A percentile compares a stretch with the other conserved stretches of the same genome.
Conservation (phyloP, 495 filamentous ascomycete genomes). For the Cercophora newfieldiana region DNA sequence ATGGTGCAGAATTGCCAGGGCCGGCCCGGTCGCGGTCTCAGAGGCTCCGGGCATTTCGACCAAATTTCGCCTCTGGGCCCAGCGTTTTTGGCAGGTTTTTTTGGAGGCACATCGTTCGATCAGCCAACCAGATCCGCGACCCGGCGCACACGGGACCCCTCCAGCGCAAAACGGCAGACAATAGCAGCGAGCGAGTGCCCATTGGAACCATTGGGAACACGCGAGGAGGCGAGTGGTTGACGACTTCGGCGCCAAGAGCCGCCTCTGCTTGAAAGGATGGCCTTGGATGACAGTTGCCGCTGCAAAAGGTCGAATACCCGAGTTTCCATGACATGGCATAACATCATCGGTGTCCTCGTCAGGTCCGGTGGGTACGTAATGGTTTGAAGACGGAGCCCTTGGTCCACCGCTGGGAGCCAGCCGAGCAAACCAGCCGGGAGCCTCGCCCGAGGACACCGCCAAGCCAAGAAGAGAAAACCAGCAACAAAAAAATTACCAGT, state of each 20-base stretch:
- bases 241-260: slow-evolving; percentile 23
- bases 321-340: slow-evolving; percentile 40
- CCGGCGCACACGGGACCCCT: not conserved
- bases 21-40: not conserved
- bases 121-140: not conserved
- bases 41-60: not conserved
- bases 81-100: too few relatives aligned
- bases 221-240: slow-evolving; percentile 29
- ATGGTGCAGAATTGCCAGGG: slow-evolving; percentile 15
- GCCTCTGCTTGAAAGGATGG: slow-evolving; percentile 3
- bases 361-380: slow-evolving; percentile 34
- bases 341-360: slow-evolving; percentile 29
- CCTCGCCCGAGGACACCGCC: not conserved
- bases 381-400: slow-evolving; percentile 20
- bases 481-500: not conserved
- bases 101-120: not conserved
- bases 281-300: slow-evolving; percentile 18
- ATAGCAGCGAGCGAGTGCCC: slow-evolving; percentile 9
- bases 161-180: not conserved
- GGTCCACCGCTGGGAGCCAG: slow-evolving; percentile 20
- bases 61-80: not conserved
- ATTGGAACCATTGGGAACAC: slow-evolving; percentile 22
- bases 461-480: not conserved
- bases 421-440: not conserved
- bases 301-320: slow-evolving; percentile 21